A percentile compares a stretch with the other conserved stretches of the same genome.
These are phyloP conservation scores for Carex littledalei DNA, from an alignment of 176 grass and related monocot species.

Conservation along the genomic window DNA sequence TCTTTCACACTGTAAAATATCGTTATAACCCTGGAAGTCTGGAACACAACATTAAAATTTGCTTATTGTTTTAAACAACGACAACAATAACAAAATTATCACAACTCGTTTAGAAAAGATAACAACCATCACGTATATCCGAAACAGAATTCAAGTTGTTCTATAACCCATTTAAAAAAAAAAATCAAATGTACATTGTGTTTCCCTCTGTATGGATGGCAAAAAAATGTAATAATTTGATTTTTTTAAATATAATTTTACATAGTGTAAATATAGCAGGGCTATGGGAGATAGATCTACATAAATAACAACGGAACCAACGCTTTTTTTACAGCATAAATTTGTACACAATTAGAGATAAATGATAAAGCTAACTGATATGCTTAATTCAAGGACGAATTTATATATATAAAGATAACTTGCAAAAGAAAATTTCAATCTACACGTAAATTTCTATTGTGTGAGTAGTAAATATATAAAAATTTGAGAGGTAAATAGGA, in stretches of 20 bases:
- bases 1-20: background rate
- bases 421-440: background rate
- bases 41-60: too few species aligned
- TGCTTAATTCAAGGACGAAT: background rate
- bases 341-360: background rate
- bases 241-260: background rate
- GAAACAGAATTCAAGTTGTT: background rate
- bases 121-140: background rate
- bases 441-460: background rate
- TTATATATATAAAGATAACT: background rate
- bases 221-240: background rate
- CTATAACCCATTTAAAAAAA: background rate
- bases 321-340: background rate
- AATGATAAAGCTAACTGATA: background rate
- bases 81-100: background rate
- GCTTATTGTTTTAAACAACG: too few species aligned
- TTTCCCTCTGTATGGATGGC: background rate
- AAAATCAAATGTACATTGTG: background rate
- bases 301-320: background rate
- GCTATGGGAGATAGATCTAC: background rate
- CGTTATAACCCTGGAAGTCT: background rate
- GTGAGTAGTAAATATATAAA: background rate
- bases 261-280: background rate
- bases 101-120: background rate
- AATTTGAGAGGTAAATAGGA: background rate